Base-by-base conservation (phyloP, 2,329 filamentous ascomycete species). In the Sclerotiophoma versabilis region DNA sequence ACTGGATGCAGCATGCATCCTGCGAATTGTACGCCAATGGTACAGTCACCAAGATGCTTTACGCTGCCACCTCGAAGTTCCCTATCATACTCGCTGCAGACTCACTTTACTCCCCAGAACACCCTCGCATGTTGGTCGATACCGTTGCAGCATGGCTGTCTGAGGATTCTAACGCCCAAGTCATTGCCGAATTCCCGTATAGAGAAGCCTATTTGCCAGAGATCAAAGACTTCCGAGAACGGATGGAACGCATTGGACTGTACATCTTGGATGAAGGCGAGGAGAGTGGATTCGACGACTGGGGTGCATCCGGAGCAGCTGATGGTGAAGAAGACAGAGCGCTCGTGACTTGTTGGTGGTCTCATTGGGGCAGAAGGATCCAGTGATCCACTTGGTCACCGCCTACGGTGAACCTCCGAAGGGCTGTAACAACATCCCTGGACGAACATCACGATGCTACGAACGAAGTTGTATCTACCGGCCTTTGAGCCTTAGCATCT, bases 101-200 rank as follows among this genome's bases (percentile, higher is more conserved):
- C 73, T 85, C 91, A 0, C 79, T 99, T 17, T 98, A 98, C 75
- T 92, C 93, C 38, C 83, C 92, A 42, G 83, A 90, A 4, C 95
- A 98, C 69, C 92, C 93, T 0, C 76, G 74, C 3, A 84, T 95
- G 66, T 82, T 98, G 19, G 86, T 87, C 0, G 80, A 86, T 12
- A 87, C 90, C 12, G 87, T 98, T 37, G 76, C 81, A 9, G 77
- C 82, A 32, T 91, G 92, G 76, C 80, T 97, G 10, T 82, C 81
- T 8, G 75, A 79, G 12, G 80, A 79, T 3, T 50, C 73, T 0
- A 77, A 83, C 23, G 84, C 91, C 2, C 83, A 89, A 29, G 88
- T 89, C 1, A 80, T 97, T 10, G 79, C 95, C 37, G 93, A 96
- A 77, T 85, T 96, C 36, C 93, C 93, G 0, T 80, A 92, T 48